Evolutionary conservation across 129 eudicot genomes (phyloP), one percentile per base, ranked within the genome.

Genomic region (Heracleum sosnowskyi): DNA sequence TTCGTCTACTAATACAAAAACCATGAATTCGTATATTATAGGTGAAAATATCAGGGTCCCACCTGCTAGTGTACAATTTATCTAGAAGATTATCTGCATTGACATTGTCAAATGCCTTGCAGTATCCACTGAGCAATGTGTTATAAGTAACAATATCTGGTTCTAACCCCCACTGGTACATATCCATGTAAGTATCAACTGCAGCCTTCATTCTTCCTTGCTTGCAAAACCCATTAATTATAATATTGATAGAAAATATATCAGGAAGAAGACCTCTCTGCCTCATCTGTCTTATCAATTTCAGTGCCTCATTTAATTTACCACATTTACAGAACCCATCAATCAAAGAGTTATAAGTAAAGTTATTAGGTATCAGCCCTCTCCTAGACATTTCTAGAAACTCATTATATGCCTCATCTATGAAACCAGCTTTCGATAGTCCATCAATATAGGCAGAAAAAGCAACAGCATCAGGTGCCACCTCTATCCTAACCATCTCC

Each of bases 71-170:
- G 39, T 83, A 81, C 96, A 95, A 82, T 77, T 64, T 86, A 45
- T 83, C 81, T 11, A 88, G 86, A 75, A 90, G 74, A 81, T 79
- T 82, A 81, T 90, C 94, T 20, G 91, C 96, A 76, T 86, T 89
- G 62, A 85, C 86, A 88, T 85, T 81, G 84, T 95, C 96, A 84
- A 88, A 82, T 42, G 81, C 89, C 87, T 83, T 92, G 76, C 94
- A 90, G 83, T 87, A 95, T 55, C 99, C 97, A 73, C 86, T 85
- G 71, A 95, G 84, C 80, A 95, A 82, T 77, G 99, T 90, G 90
- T 92, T 95, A 89, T 90, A 91, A 49, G 98, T 93, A 79, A 89
- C 84, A 55, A 91, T 81, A 79, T 95, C 97, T 26, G 97, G 97
- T 39, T 78, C 77, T 57, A 86, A 84, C 22, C 93, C 93, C 47